phyloP scores from a whole-genome alignment of 257 asterid species.

The Fraxinus excelsior region DNA sequence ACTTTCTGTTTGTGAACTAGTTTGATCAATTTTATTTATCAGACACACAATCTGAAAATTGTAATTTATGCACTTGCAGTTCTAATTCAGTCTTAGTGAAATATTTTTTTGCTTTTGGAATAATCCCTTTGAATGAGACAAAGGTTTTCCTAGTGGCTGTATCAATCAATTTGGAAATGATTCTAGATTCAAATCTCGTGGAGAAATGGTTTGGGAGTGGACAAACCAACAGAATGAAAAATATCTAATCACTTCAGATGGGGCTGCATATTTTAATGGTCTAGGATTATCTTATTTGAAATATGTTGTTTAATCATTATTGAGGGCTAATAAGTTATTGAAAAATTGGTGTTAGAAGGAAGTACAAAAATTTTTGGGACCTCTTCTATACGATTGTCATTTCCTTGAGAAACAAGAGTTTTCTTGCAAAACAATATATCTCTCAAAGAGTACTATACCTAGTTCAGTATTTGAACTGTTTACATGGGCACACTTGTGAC shows the following conservation, averaged over 20 bases:
- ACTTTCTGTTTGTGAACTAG: neutral
- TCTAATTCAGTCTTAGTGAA: neutral
- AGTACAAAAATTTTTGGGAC: neutral
- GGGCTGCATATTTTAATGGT: constrained; percentile 17
- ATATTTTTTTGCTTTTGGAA: constrained; percentile 9
- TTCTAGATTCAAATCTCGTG: neutral
- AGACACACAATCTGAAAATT: too few relatives aligned
- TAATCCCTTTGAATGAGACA: neutral
- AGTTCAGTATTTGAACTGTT: neutral
- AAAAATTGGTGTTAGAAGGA: neutral
- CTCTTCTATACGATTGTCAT: neutral
- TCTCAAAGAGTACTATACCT: too few relatives aligned
- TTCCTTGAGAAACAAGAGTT: too few relatives aligned
- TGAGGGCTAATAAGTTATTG: neutral
- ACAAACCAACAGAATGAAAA: neutral
- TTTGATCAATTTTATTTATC: neutral
- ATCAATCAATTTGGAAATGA: neutral
- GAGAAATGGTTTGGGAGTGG: neutral
- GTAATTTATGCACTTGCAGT: neutral
- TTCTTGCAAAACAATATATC: neutral
- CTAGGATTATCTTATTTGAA: constrained; percentile 2
- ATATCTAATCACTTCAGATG: neutral
- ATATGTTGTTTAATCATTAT: neutral
- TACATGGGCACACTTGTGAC: neutral
- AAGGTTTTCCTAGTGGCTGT: neutral